phyloP scores from a whole-genome alignment of 352 stramenopile species.

The Phytopythium kandeliae region DNA sequence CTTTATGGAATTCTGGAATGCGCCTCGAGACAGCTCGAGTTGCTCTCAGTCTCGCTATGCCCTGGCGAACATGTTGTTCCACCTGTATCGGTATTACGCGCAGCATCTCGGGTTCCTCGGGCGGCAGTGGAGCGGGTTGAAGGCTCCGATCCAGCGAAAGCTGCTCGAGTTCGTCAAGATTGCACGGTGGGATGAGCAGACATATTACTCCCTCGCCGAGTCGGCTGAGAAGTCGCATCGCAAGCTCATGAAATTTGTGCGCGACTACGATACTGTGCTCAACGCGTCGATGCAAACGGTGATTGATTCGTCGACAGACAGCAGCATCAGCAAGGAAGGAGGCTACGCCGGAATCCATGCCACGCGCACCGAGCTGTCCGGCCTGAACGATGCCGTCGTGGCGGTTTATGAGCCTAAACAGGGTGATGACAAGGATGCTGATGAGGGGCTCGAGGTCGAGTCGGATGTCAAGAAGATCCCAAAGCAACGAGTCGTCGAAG shows the following conservation, averaged over 20 bases:
- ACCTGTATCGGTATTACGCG: slow-evolving; percentile 94
- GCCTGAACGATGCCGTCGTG: slow-evolving; percentile 37
- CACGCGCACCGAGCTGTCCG: slow-evolving; percentile 60
- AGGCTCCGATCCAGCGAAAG: slow-evolving; percentile 94
- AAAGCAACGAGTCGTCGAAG: slow-evolving; percentile 7
- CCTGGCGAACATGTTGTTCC: slow-evolving; percentile 88
- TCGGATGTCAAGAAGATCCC: no score
- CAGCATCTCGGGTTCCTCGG: slow-evolving; percentile 85
- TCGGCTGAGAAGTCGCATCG: slow-evolving; percentile 97
- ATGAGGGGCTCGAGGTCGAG: slow-evolving; percentile 4
- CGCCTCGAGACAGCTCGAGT: neutral
- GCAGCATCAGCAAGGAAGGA: slow-evolving; percentile 73
- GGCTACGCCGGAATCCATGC: slow-evolving; percentile 70
- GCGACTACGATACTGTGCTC: slow-evolving; percentile 87
- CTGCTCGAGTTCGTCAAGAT: slow-evolving; percentile 98
- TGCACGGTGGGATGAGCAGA: slow-evolving; percentile 99
- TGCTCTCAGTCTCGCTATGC: slow-evolving; percentile 31
- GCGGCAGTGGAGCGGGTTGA: slow-evolving; percentile 82
- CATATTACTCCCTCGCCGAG: slow-evolving; percentile 98
- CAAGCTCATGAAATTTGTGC: slow-evolving; percentile 97
- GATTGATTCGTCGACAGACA: slow-evolving; percentile 86
- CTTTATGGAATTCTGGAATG: slow-evolving; percentile 69
- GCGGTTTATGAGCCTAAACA: slow-evolving; percentile 24
- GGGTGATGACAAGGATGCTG: neutral
- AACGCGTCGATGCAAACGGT: slow-evolving; percentile 79